Evolutionary conservation across 805 yeast species (phyloP).

Genomic region (Candida ipomoeae): DNA sequence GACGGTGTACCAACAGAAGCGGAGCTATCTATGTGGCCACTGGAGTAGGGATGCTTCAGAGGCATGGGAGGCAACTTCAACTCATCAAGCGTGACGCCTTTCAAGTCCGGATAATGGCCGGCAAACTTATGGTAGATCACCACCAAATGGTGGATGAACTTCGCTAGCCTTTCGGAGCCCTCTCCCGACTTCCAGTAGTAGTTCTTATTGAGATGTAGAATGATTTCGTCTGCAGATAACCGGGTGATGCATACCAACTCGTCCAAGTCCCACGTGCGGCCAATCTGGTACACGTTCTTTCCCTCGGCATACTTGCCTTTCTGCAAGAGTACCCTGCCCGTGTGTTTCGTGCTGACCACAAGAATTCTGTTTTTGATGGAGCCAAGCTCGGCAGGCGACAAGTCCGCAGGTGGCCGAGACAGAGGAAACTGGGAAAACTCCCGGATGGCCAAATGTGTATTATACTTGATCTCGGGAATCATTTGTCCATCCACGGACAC

Average conservation of each 20-base stretch:
- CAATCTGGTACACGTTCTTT: conserved; percentile 77
- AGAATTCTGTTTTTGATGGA: conserved; percentile 55
- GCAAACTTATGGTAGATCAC: conserved; percentile 30
- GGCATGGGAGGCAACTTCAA: conserved; percentile 28
- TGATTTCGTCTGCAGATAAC: conserved; percentile 52
- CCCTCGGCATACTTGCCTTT: conserved; percentile 74
- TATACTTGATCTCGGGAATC: conserved; percentile 42
- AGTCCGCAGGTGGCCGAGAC: conserved; percentile 57
- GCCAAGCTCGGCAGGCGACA: conserved; percentile 39
- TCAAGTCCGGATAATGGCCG: conserved; percentile 35
- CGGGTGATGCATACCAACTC: conserved; percentile 58
- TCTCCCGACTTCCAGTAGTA: conserved; percentile 68
- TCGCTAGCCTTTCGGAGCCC: conserved; percentile 31
- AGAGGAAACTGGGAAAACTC: conserved; percentile 74
- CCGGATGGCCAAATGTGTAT: conserved; percentile 69
- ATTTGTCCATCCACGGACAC: conserved; percentile 13
- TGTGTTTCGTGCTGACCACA: conserved; percentile 55
- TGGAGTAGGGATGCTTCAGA: not conserved
- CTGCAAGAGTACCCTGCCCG: conserved; percentile 70
- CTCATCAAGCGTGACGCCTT: conserved; percentile 32
- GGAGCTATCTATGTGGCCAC: not conserved
- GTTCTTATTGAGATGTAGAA: conserved; percentile 61
- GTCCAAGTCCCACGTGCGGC: conserved; percentile 85
- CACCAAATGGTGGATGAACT: conserved; percentile 32
- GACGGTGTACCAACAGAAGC: not conserved